These are phyloP conservation scores for Trypanosoma lewisi DNA, from an alignment of 208 protist species.

Conservation along the genomic window DNA sequence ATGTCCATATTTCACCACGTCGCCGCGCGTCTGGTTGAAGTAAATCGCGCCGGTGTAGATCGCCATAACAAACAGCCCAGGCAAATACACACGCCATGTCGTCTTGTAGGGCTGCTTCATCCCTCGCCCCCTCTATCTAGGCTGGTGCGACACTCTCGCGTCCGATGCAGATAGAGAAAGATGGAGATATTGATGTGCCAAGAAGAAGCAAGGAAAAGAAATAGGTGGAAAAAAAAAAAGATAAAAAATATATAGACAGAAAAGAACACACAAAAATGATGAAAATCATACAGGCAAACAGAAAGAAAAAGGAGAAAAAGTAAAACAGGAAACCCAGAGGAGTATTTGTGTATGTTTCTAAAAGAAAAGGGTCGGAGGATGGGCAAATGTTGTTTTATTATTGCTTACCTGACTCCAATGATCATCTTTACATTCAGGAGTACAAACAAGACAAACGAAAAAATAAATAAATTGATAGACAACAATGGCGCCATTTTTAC, in stretches of 20 bases:
- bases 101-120: conserved; percentile 80
- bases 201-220: conserved; percentile 13
- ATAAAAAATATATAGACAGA: conserved; percentile 11
- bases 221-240: conserved; percentile 9
- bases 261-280: conserved; percentile 4
- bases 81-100: conserved; percentile 80
- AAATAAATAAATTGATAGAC: too few relatives aligned
- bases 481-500: too few relatives aligned
- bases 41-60: conserved; percentile 70
- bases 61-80: conserved; percentile 62
- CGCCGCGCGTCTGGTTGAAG: conserved; percentile 53
- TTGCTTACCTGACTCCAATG: too few relatives aligned
- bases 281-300: background rate
- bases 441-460: too few relatives aligned
- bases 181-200: background rate
- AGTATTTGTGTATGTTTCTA: too few relatives aligned
- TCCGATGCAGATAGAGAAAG: background rate
- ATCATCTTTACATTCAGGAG: too few relatives aligned
- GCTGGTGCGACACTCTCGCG: background rate
- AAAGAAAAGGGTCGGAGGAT: too few relatives aligned
- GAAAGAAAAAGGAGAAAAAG: conserved; percentile 14
- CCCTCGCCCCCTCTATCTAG: background rate
- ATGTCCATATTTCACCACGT: conserved; percentile 77
- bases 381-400: too few relatives aligned
- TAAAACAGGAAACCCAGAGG: too few relatives aligned